Evolutionary conservation across 1,139 yeast genomes (phyloP), one percentile per base, ranked within the genome.

Genomic region (Blastobotrys raffinosifermentans): DNA sequence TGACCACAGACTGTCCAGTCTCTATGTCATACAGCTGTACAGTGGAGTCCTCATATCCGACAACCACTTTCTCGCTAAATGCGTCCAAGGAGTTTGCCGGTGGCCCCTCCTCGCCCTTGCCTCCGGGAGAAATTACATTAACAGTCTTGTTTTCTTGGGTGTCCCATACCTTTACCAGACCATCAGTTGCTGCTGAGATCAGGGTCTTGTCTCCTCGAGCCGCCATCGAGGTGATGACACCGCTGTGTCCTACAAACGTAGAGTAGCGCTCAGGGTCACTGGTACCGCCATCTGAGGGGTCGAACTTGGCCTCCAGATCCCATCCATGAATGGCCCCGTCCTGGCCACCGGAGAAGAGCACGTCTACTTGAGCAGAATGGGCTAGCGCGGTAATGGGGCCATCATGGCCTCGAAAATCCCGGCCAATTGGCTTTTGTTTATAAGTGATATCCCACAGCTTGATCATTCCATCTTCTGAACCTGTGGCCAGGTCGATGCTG

Each of bases 101-200:
- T 4, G 32, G 18, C 9, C 15, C 11, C 11, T 6, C 11, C 19
- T 25, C 27, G 27, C 27, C 27, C 7, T 25, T 14, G 29, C 27
- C 34, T 21, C 19, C 10, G 21, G 7, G 31, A 29, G 20, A 10
- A 20, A 7, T 19, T 19, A 9, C 16, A 10, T 20, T n/a, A 11
- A 29, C 31, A 10, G 14, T 13, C 4, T 13, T 29, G 10, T 26
- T 21, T 7, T 17, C 19, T 9, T 14, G 17, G 10, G 21, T 36
- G 26, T 48, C 41, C 59, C 58, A 58, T 23, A 55, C 38, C 20
- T 43, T 43, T 26, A 51, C 49, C 3, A 50, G 41, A 9, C 60
- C 58, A 33, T 56, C 58, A 2, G 47, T 39, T n/a, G 57, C 46
- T 9, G 50, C 48, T 17, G 57, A 51, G 16, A 49, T n/a, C 13